Base-by-base conservation (phyloP, 352 stramenopile species). In the Peronosclerospora sorghi region DNA sequence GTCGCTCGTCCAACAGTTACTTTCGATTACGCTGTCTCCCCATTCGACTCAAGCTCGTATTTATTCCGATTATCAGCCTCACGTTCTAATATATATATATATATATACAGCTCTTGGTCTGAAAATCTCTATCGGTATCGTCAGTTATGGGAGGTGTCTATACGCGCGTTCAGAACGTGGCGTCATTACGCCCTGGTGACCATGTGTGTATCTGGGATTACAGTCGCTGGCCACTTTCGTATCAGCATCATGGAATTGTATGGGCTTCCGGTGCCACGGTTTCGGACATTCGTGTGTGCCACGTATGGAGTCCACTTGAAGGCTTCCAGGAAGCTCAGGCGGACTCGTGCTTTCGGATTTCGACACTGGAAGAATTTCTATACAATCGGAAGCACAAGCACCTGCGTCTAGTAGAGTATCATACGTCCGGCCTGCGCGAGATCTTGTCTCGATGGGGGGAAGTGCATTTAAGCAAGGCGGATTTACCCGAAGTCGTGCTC, bases 191-290 rank as follows among this genome's bases (percentile, higher is more conserved):
- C 15, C 77, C 80, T 0, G 80, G 74, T 13, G 79, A 92, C 59
- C 79, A 92, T 62, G 75, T 92, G 44, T 71, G 61, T 34, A 86
- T 92, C 57, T 92, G 80, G 80, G 80, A 92, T 62, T 68, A 68
- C 43, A 88, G 74, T 45, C 80, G 80, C 38, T 92, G 80, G 80
- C 80, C 80, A 13, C 67, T 92, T 37, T 69, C 70, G 27, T 92
- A 92, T 62, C 76, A 89, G 50, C 80, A 92, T 51, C 80, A 92
- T 54, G 80, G 80, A 30, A 86, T 92, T 44, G 68, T 92, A 12
- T 89, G 74, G 77, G 68, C 69, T 4, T 85, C 76, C n/a, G 80
- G 80, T 27, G 67, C 70, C 17, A 72, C 54, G 15, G 45, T 60
- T 21, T 59, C 67, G 5, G 74, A 86, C 38, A 76, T 88, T 46